Evolutionary conservation across 768 basidiomycete species (phyloP), one percentile per base, ranked within the genome.

Genomic region (Ramaria sp.): DNA sequence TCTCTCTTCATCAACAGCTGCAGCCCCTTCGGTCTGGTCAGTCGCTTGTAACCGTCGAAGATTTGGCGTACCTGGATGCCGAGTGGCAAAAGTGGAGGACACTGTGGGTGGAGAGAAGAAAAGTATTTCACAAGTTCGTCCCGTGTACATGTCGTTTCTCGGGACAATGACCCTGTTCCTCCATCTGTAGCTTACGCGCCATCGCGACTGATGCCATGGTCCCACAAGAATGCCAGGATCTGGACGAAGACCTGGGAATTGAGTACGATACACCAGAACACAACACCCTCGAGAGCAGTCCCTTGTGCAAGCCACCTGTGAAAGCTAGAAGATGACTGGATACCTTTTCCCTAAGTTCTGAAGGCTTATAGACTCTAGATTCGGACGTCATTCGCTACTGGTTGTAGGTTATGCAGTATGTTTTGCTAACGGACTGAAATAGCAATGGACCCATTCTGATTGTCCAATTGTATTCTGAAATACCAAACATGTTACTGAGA

Each of bases 231-330:
- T 78, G 82, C 0, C 62, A 70, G 10, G 72, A 69, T 41, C 81
- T 93, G 10, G 79, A 78, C 20, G 92, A 94, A 65, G 83, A 86
- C 54, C 80, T 93, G 34, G 91, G 91, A 1, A 80, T 94, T 58
- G 88, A 89, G 66, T 71, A 73, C 41, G 92, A 95, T 63, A 81
- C 86, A 11, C 63, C 75, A 3, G 91, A 93, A 68, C 88, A 90
- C 62, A 61, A 62, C 37, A 71, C 69, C 24, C 69, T 94, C 30
- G 91, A 92, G 69, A 72, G 74, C 41, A 76, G 83, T 4, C 67
- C 79, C 53, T 71, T 91, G 27, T 88, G 82, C 63, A 67, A 48
- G 47, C 19, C 6, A 17, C 47, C 47, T 6, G 22, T 22, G 22
- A 48, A 48, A 48, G 47, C 13, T 17, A 19, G 47, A 48, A 48